Evolutionary conservation across 1,284 basidiomycete species (phyloP).

Genomic region (Coriolopsis trogii): DNA sequence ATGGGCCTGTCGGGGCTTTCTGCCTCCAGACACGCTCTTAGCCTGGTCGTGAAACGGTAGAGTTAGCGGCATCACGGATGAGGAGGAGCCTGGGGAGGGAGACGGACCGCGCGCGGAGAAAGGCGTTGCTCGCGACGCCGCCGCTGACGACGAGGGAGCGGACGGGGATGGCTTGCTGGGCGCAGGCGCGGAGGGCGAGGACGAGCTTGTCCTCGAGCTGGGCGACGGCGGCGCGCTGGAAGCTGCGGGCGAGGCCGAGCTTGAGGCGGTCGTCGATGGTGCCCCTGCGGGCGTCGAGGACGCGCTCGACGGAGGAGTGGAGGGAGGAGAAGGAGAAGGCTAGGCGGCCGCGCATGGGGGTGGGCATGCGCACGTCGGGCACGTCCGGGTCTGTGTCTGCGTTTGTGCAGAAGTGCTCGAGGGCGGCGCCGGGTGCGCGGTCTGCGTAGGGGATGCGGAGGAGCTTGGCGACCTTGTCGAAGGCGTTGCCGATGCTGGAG

Average conservation of each 20-base stretch:
- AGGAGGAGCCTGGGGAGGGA: background rate
- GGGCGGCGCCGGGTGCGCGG: slow-evolving; percentile 71
- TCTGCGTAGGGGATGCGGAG: slow-evolving; percentile 66
- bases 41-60: slow-evolving; percentile 34
- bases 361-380: slow-evolving; percentile 37
- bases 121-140: slow-evolving; percentile 86
- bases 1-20: slow-evolving; percentile 38
- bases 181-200: slow-evolving; percentile 58
- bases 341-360: slow-evolving; percentile 57
- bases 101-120: slow-evolving; percentile 64
- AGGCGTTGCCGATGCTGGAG: slow-evolving; percentile 76
- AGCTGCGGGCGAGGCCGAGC: slow-evolving; percentile 62
- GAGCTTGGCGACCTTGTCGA: slow-evolving; percentile 79
- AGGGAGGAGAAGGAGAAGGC: slow-evolving; percentile 81
- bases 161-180: slow-evolving; percentile 43
- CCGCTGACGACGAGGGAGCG: slow-evolving; percentile 80
- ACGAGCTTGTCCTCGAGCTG: slow-evolving; percentile 80
- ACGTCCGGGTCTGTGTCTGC: slow-evolving; percentile 30
- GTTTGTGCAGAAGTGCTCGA: slow-evolving; percentile 67
- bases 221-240: slow-evolving; percentile 71
- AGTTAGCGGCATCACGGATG: background rate
- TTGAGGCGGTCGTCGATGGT: slow-evolving; percentile 37
- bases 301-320: slow-evolving; percentile 65
- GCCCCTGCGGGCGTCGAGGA: slow-evolving; percentile 44
- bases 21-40: slow-evolving; percentile 43